Evolutionary conservation across 2,329 filamentous ascomycete species (phyloP), one percentile per base, ranked within the genome.

Genomic region (Fusarium subtropicale): DNA sequence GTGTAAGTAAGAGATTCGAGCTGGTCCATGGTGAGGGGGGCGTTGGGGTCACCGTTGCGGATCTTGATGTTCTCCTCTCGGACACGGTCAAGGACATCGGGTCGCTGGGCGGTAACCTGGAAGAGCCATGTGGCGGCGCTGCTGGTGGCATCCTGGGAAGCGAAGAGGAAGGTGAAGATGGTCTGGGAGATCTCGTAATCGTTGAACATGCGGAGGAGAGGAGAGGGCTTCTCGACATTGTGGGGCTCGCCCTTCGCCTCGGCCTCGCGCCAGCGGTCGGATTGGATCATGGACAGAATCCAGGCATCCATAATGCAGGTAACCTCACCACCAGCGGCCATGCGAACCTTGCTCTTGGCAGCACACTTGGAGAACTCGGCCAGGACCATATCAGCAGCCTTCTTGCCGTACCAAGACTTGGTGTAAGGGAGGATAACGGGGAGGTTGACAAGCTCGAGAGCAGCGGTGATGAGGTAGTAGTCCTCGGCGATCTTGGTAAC

Each of bases 381-480:
- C 71, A 98, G 85, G 34, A 97, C 93, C 90, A 97, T 93, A 76
- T 97, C 93, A 61, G 95, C 90, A 31, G 94, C 93, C 84, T 94
- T 97, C 87, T 97, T 97, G 75, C 95, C 96, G 77, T 97, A 97
- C 94, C 94, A 98, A 7, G 94, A 94, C 85, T 94, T 95, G 78
- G 94, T 97, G 85, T 88, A 98, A 39, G 95, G 95, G 41, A 98
- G 82, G 78, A 98, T 97, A 81, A 98, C 92, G 63, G 96, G 95
- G 85, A 98, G 97, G 85, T 98, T 98, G 85, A 99, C 96, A 47
- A 98, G 88, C 81, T 99, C 96, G 72, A 98, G 88, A 24, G 96
- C 96, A 60, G 92, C 95, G 16, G 96, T 98, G 78, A 98, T 97
- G 70, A 95, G 88, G 82, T 97, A 98, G 84, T 97, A 99, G 82